Evolutionary conservation across 2,329 filamentous ascomycete genomes (phyloP), one percentile per base, ranked within the genome.

Genomic region (Colletotrichum shisoi): DNA sequence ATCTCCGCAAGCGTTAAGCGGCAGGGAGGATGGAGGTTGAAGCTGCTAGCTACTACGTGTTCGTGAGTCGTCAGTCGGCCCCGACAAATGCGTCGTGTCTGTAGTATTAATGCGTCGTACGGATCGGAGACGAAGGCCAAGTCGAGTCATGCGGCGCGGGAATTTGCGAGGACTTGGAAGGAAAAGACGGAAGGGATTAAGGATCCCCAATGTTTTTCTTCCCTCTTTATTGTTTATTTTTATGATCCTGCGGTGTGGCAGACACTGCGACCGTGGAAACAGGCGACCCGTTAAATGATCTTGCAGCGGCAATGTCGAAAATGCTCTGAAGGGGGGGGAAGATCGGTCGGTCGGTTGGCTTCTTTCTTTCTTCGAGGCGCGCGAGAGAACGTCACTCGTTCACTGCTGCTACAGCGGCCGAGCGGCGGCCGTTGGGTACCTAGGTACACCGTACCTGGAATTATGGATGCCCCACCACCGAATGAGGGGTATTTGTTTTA

Each of bases 401-500:
- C 27, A 31, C 61, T 67, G 64, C 61, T 59, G 64, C 64, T 31
- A 54, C 13, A 34, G 40, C 45, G 61, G 17, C 19, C 51, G 40
- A 54, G 52, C 61, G 21, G 61, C 49, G 31, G 64, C 44, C 3
- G 64, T 67, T 64, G 42, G 61, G 42, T 54, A 59, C 61, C 40
- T 60, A n/a, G n/a, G n/a, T n/a, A n/a, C n/a, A n/a, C n/a, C n/a
- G 42, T 54, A 59, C 61, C 40, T 60, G 62, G 27, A 37, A 27
- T 21, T 21, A 17, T 19, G 27, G 4, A 44, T 67, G 61, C 61
- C 64, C 61, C 61, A 67, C 64, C 61, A 64, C 34, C 60, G 60
- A 54, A 67, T 64, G 64, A 67, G 64, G 64, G 64, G 64, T 67
- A 60, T 54, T 48, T 24, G 39, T 39, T 24, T 59, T 64, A 67